Evolutionary conservation across 805 yeast genomes (phyloP).

Genomic region (Zygosaccharomyces rouxii): DNA sequence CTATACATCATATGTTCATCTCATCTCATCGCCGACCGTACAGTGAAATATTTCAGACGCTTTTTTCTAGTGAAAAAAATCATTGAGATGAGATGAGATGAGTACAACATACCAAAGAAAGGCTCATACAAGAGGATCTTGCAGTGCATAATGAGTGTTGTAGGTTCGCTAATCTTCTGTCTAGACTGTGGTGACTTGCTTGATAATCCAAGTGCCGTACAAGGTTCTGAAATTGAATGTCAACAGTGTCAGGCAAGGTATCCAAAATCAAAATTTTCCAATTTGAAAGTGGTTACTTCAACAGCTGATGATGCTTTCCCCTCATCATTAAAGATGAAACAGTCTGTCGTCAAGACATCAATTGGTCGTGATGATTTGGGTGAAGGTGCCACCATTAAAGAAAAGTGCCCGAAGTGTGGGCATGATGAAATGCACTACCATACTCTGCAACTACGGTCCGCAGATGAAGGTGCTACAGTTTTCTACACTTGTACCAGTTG

Average conservation of each 20-base stretch:
- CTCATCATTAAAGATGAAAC: conserved; percentile 69
- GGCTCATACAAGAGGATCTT: neutral
- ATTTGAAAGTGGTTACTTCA: conserved; percentile 79
- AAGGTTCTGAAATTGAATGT: conserved; percentile 50
- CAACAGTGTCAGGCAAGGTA: conserved; percentile 42
- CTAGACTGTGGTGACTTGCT: conserved; percentile 86
- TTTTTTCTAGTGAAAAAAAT: conserved; percentile 1
- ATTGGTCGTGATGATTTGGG: conserved; percentile 72
- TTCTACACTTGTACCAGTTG: conserved; percentile 94
- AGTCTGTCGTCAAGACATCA: conserved; percentile 85
- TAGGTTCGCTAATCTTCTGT: conserved; percentile 93
- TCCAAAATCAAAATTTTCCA: conserved; percentile 49
- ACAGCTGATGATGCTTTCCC: conserved; percentile 95
- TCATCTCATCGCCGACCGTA: neutral
- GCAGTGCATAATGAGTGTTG: conserved; percentile 69
- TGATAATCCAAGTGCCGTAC: conserved; percentile 52
- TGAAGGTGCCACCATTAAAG: conserved; percentile 96
- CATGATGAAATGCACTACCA: conserved; percentile 98
- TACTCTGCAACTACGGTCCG: conserved; percentile 92
- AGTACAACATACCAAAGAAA: neutral
- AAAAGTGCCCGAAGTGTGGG: conserved; percentile 98
- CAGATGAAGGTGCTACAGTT: conserved; percentile 99
- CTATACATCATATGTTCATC: neutral
- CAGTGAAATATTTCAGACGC: neutral
- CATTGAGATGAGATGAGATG: conserved; percentile 3